Conservation (phyloP, 768 basidiomycete genomes). For the Phaffia tasmanica region DNA sequence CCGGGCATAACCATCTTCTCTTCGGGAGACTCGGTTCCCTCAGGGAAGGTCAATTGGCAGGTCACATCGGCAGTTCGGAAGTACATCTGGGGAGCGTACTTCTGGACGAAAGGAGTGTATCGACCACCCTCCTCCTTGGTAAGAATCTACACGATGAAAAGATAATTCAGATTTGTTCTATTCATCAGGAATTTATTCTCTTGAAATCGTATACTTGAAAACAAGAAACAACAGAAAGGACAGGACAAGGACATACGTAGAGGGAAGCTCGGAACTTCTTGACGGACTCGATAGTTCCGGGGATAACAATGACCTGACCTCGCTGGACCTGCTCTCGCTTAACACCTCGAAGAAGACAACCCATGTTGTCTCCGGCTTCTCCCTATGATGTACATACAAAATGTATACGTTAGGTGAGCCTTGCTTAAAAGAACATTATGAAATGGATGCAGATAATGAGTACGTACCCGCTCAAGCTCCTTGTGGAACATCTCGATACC, state of each 20-base stretch:
- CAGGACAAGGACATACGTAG: slow-evolving; percentile 44
- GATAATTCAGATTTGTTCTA: slow-evolving; percentile 4
- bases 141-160: slow-evolving; percentile 47
- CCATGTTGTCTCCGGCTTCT: slow-evolving; percentile 99
- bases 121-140: slow-evolving; percentile 68
- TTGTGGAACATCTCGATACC: slow-evolving; percentile 99
- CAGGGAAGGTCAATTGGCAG: slow-evolving; percentile 70
- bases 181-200: slow-evolving; percentile 30
- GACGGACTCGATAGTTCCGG: slow-evolving; percentile 83
- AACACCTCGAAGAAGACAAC: slow-evolving; percentile 85
- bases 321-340: slow-evolving; percentile 93
- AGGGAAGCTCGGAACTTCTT: slow-evolving; percentile 91
- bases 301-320: slow-evolving; percentile 79
- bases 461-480: slow-evolving; percentile 80
- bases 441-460: not conserved
- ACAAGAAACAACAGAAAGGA: not conserved
- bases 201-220: too few relatives aligned
- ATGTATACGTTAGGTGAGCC: not conserved
- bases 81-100: slow-evolving; percentile 51
- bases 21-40: slow-evolving; percentile 62
- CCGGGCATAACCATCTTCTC: slow-evolving; percentile 54
- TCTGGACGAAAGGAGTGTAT: slow-evolving; percentile 63
- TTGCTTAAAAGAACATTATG: not conserved
- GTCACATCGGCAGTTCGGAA: slow-evolving; percentile 92
- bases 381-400: slow-evolving; percentile 45